These are phyloP conservation scores for Sporothrix pallida DNA, from an alignment of 2,329 filamentous ascomycete species.

Conservation along the genomic window DNA sequence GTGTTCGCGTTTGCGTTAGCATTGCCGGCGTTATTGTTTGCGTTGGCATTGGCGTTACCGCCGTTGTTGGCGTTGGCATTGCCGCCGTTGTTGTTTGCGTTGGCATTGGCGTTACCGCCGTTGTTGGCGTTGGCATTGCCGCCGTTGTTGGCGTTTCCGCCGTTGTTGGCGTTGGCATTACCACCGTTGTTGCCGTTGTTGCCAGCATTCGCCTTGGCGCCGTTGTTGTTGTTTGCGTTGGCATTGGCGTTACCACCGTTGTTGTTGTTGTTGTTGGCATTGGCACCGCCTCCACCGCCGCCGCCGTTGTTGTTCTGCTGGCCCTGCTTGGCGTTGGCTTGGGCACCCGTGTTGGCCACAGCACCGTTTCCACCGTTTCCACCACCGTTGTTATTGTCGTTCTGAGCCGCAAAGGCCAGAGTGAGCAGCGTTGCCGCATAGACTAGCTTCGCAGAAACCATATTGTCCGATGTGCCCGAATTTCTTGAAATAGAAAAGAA, in stretches of 20 bases:
- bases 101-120: neutral
- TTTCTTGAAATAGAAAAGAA: neutral
- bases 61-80: slow-evolving; percentile 25
- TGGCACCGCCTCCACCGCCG: slow-evolving; percentile 26
- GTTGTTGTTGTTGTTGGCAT: slow-evolving; percentile 15
- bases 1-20: slow-evolving; percentile 5
- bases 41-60: neutral
- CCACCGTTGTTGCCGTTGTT: neutral
- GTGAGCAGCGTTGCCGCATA: slow-evolving; percentile 42
- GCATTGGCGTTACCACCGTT: neutral
- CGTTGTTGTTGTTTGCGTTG: slow-evolving; percentile 15
- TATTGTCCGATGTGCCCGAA: slow-evolving; percentile 36
- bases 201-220: neutral
- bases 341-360: too few species aligned
- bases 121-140: neutral
- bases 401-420: slow-evolving; percentile 41
- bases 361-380: neutral
- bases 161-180: slow-evolving; percentile 10
- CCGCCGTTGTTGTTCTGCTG: neutral
- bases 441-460: slow-evolving; percentile 42
- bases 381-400: slow-evolving; percentile 31
- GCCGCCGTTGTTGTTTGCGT: slow-evolving; percentile 14
- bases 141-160: slow-evolving; percentile 5
- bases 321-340: neutral
- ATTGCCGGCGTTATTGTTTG: neutral